A percentile compares a stretch with the other conserved stretches of the same genome.
These are phyloP conservation scores for Baorangia bicolor DNA, from an alignment of 768 basidiomycete genomes.

Conservation along the genomic window DNA sequence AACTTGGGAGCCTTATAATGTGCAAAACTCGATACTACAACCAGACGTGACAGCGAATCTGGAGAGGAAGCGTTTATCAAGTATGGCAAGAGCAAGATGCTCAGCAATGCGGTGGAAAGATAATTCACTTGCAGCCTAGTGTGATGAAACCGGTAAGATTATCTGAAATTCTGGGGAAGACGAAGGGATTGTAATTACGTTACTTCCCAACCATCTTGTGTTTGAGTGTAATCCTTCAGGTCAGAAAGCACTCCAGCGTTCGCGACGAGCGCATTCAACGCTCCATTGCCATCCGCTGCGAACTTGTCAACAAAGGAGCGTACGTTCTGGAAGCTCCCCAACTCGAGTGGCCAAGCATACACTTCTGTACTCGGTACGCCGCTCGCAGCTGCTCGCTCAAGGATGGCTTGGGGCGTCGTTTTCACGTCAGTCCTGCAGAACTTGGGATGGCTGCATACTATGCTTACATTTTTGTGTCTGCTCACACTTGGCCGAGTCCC, in stretches of 20 bases:
- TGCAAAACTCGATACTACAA: slow-evolving; percentile 32
- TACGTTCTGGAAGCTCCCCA: slow-evolving; percentile 34
- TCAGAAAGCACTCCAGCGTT: slow-evolving; percentile 28
- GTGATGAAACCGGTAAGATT: not conserved
- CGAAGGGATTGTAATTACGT: slow-evolving; percentile 29
- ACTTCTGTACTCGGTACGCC: slow-evolving; percentile 12
- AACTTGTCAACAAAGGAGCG: slow-evolving; percentile 34
- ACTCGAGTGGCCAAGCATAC: slow-evolving; percentile 34
- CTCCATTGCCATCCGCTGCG: slow-evolving; percentile 14
- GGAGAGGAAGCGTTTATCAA: slow-evolving; percentile 25
- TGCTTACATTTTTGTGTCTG: slow-evolving; percentile 17
- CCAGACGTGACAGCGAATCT: slow-evolving; percentile 26
- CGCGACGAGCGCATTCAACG: slow-evolving; percentile 32
- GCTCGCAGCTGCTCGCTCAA: slow-evolving; percentile 11
- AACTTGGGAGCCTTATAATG: slow-evolving; percentile 19
- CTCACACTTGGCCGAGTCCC: slow-evolving; percentile 30
- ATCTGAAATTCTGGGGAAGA: not conserved
- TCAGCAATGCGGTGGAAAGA: slow-evolving; percentile 33
- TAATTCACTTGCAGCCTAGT: slow-evolving; percentile 38
- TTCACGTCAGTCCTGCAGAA: not conserved
- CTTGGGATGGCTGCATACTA: no score
- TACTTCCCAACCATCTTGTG: slow-evolving; percentile 48
- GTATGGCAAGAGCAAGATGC: slow-evolving; percentile 35
- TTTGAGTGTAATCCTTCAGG: slow-evolving; percentile 29
- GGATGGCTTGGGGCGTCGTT: slow-evolving; percentile 11